phyloP scores from a whole-genome alignment of 495 filamentous ascomycete genomes.

The Penicillium ochrochloron region DNA sequence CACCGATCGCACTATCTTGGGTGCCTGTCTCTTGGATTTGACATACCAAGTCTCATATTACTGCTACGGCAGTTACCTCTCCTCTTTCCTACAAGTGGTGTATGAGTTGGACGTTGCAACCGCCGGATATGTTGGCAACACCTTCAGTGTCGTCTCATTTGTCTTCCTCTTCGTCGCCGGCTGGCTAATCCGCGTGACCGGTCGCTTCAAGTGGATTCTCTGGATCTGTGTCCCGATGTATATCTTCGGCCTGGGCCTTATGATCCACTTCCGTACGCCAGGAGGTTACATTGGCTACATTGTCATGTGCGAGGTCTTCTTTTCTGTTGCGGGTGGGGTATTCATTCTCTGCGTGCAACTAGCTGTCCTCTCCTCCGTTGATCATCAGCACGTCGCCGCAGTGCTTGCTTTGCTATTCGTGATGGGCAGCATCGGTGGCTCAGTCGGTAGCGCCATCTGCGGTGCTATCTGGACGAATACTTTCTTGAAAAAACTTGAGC shows the following conservation, averaged over 20 bases:
- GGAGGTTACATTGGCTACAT: slow-evolving; percentile 64
- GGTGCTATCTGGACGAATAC: slow-evolving; percentile 69
- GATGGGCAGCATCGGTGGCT: slow-evolving; percentile 66
- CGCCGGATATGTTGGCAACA: slow-evolving; percentile 58
- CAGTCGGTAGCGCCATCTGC: slow-evolving; percentile 64
- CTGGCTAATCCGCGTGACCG: slow-evolving; percentile 56
- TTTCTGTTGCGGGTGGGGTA: slow-evolving; percentile 63
- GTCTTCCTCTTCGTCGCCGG: slow-evolving; percentile 55
- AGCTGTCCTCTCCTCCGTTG: slow-evolving; percentile 66
- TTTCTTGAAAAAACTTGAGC: slow-evolving; percentile 55
- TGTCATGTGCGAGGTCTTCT: slow-evolving; percentile 75
- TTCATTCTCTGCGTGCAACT: slow-evolving; percentile 68
- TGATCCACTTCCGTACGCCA: slow-evolving; percentile 69
- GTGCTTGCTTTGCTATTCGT: slow-evolving; percentile 66
- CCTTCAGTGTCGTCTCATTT: slow-evolving; percentile 54
- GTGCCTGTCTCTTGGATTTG: slow-evolving; percentile 57
- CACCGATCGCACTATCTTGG: slow-evolving; percentile 61
- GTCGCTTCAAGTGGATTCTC: slow-evolving; percentile 56
- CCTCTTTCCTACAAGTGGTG: slow-evolving; percentile 74
- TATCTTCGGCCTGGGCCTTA: slow-evolving; percentile 60
- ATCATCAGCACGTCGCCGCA: slow-evolving; percentile 68
- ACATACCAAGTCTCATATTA: slow-evolving; percentile 56
- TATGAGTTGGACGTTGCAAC: slow-evolving; percentile 53
- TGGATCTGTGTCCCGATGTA: slow-evolving; percentile 57
- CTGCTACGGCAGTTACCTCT: slow-evolving; percentile 60